phyloP scores from a whole-genome alignment of 805 yeast species.

The Blastobotrys attinorum region DNA sequence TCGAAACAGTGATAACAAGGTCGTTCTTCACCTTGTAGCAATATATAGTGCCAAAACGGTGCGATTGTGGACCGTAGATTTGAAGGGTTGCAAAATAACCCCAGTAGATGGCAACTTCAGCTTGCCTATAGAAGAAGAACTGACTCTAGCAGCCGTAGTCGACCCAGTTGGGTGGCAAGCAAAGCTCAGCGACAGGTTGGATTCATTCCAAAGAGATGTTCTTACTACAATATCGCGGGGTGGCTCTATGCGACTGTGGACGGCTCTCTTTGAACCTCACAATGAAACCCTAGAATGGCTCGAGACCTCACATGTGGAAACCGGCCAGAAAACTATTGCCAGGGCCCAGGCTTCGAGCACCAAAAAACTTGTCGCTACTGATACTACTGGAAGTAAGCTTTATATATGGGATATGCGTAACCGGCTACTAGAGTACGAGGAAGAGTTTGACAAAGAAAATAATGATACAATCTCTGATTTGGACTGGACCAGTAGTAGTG shows the following conservation, averaged over 20 bases:
- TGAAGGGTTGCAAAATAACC: slow-evolving; percentile 2
- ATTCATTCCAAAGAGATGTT: slow-evolving; percentile 36
- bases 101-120: slow-evolving; percentile 9
- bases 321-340: slow-evolving; percentile 47
- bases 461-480: slow-evolving; percentile 48
- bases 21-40: slow-evolving; percentile 12
- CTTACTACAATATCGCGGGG: slow-evolving; percentile 49
- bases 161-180: slow-evolving; percentile 58
- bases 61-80: slow-evolving; percentile 15
- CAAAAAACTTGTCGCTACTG: slow-evolving; percentile 69
- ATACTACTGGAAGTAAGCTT: slow-evolving; percentile 40
- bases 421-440: slow-evolving; percentile 57
- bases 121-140: slow-evolving; percentile 27
- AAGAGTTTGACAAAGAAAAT: slow-evolving; percentile 29
- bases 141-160: slow-evolving; percentile 45
- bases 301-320: slow-evolving; percentile 40
- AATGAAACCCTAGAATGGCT: slow-evolving; percentile 41
- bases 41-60: slow-evolving; percentile 18
- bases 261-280: slow-evolving; percentile 28
- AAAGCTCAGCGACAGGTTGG: slow-evolving; percentile 27
- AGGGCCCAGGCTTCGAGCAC: slow-evolving; percentile 67
- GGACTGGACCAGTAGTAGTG: slow-evolving; percentile 77
- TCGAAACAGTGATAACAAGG: slow-evolving; percentile 1
- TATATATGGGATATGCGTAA: slow-evolving; percentile 75
- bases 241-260: slow-evolving; percentile 45